Conservation (phyloP, 1,139 yeast genomes). For the Kazachstania sp. region DNA sequence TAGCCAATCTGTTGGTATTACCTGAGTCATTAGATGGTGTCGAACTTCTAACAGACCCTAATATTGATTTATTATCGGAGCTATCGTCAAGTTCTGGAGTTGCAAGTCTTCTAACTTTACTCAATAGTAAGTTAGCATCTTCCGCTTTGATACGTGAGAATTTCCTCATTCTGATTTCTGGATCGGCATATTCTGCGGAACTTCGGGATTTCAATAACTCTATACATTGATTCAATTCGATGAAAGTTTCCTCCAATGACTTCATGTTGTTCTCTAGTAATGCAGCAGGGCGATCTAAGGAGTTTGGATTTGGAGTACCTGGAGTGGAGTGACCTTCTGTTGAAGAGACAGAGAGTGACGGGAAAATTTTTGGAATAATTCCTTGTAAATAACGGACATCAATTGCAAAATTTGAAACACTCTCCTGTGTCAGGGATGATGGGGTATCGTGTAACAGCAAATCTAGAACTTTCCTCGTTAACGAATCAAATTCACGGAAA, state of each 20-base stretch:
- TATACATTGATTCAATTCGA: conserved; percentile 56
- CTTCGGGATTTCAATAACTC: conserved; percentile 44
- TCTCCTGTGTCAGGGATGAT: conserved; percentile 36
- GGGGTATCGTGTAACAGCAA: conserved; percentile 47
- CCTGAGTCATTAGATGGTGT: conserved; percentile 1
- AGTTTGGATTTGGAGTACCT: conserved; percentile 14
- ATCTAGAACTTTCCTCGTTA: conserved; percentile 62
- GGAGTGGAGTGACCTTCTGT: conserved; percentile 22
- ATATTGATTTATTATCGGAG: conserved; percentile 9
- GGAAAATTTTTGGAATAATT: conserved; percentile 39
- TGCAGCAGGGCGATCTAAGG: conserved; percentile 19
- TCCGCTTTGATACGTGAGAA: conserved; percentile 56
- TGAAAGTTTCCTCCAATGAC: conserved; percentile 45
- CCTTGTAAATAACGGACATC: conserved; percentile 55
- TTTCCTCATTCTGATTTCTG: conserved; percentile 46
- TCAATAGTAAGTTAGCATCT: conserved; percentile 43
- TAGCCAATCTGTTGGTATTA: conserved; percentile 9
- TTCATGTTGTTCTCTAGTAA: conserved; percentile 29
- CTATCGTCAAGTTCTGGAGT: conserved; percentile 5
- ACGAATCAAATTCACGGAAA: conserved; percentile 78
- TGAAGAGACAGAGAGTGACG: conserved; percentile 16
- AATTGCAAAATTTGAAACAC: conserved; percentile 51
- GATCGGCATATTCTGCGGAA: conserved; percentile 46
- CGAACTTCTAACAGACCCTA: not conserved
- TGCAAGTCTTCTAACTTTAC: conserved; percentile 30